Evolutionary conservation across 163 green algal genomes (phyloP).

Genomic region (Scenedesmus sp.): DNA sequence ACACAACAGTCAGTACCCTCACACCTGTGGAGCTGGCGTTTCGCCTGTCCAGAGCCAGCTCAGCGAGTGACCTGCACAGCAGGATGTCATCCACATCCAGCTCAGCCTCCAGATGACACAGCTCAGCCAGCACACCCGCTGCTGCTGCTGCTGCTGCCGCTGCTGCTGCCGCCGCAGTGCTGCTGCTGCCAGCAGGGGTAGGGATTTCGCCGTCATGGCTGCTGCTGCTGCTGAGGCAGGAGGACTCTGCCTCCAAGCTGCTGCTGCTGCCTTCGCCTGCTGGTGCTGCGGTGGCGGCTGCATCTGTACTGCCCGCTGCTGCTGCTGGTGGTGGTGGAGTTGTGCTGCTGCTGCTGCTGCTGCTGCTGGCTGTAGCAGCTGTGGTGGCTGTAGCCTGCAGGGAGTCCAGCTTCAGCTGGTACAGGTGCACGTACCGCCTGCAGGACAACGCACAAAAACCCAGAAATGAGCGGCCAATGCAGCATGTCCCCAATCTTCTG

Average conservation of each 20-base stretch:
- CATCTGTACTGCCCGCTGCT: not conserved
- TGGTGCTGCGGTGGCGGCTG: not conserved
- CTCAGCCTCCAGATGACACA: conserved; percentile 47
- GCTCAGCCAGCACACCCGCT: not conserved
- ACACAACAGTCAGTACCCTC: not conserved
- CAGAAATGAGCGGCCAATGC: not conserved
- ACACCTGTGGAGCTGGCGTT: conserved; percentile 33
- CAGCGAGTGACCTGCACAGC: conserved; percentile 70
- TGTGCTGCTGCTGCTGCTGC: not conserved
- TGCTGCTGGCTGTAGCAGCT: not conserved
- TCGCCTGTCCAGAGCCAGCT: conserved; percentile 60
- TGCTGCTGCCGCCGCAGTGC: conserved; percentile 17
- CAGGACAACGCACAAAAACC: not conserved
- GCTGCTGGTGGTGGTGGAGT: not conserved
- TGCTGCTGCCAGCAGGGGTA: not conserved
- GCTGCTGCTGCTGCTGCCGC: conserved; percentile 7
- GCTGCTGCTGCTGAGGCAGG: not conserved
- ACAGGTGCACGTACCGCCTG: conserved; percentile 60
- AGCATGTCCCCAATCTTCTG: not conserved
- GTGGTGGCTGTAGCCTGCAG: conserved; percentile 4
- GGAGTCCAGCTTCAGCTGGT: conserved; percentile 53
- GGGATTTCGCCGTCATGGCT: not conserved
- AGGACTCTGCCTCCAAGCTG: not conserved
- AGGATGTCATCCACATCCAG: conserved; percentile 77
- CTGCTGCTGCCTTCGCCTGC: conserved; percentile 8